Evolutionary conservation across 768 basidiomycete species (phyloP).

Genomic region (Tylopilus balloui): DNA sequence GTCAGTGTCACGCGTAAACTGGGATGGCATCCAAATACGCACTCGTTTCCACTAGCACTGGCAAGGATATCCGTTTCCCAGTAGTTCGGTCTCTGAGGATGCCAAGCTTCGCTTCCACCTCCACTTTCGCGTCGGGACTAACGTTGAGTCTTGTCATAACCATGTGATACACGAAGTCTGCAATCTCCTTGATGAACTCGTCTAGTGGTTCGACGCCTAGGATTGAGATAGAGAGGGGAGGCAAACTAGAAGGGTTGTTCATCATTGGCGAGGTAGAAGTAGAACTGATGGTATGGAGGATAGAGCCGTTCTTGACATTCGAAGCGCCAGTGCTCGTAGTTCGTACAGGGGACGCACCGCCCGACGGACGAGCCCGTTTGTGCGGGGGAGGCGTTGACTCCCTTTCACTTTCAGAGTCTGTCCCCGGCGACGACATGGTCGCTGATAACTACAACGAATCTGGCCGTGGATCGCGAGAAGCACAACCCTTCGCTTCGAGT

Average conservation of each 20-base stretch:
- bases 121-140: conserved; percentile 50
- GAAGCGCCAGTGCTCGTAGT: conserved; percentile 17
- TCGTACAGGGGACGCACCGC: conserved; percentile 23
- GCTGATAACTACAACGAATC: conserved; percentile 5
- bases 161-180: conserved; percentile 80
- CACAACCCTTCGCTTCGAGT: conserved; percentile 1
- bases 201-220: conserved; percentile 88
- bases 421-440: conserved; percentile 27
- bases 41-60: conserved; percentile 84
- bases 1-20: conserved; percentile 1
- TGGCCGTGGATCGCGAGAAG: background rate
- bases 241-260: conserved; percentile 35
- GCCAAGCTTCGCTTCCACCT: conserved; percentile 91
- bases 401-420: conserved; percentile 28
- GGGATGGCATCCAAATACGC: conserved; percentile 29
- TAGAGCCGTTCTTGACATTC: conserved; percentile 20
- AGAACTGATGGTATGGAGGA: conserved; percentile 8
- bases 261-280: conserved; percentile 18
- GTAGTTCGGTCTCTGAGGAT: conserved; percentile 55
- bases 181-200: conserved; percentile 89
- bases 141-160: conserved; percentile 54
- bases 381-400: conserved; percentile 28
- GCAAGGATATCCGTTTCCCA: conserved; percentile 59
- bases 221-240: conserved; percentile 73
- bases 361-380: conserved; percentile 38